Conservation (phyloP, 139 green algal species). For the Astrephomene gubernaculifera region DNA sequence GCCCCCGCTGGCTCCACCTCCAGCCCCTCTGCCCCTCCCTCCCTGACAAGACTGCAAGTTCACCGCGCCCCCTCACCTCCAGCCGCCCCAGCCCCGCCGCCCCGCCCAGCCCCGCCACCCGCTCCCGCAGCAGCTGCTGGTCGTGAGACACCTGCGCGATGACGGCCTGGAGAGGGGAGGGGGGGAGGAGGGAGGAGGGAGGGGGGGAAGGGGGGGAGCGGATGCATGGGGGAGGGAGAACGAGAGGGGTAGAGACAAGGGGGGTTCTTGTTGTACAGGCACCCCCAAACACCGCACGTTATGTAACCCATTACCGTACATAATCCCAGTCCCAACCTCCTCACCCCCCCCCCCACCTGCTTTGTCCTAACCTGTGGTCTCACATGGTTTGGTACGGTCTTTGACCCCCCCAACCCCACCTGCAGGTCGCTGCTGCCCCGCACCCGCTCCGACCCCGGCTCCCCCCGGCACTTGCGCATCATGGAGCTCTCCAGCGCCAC, state of each 20-base stretch:
- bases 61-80: conserved; percentile 38
- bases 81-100: conserved; percentile 70
- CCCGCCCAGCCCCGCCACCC: conserved; percentile 75
- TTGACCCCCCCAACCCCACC: conserved; percentile 34
- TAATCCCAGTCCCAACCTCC: too few relatives aligned
- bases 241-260: too few relatives aligned
- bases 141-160: conserved; percentile 76
- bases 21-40: too few relatives aligned
- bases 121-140: conserved; percentile 78
- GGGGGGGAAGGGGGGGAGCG: not conserved
- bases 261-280: too few relatives aligned
- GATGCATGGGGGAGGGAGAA: too few relatives aligned
- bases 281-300: too few relatives aligned
- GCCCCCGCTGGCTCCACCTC: too few relatives aligned
- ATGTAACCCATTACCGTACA: too few relatives aligned
- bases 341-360: too few relatives aligned
- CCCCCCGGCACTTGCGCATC: conserved; percentile 55
- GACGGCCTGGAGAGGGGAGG: conserved; percentile 60
- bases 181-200: not conserved
- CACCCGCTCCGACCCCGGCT: conserved; percentile 24
- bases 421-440: conserved; percentile 57
- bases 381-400: not conserved
- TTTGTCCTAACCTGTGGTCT: too few relatives aligned
- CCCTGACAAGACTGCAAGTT: too few relatives aligned
- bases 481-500: conserved; percentile 61